phyloP scores from a whole-genome alignment of 768 basidiomycete species.

The Hypholoma sublateritium region DNA sequence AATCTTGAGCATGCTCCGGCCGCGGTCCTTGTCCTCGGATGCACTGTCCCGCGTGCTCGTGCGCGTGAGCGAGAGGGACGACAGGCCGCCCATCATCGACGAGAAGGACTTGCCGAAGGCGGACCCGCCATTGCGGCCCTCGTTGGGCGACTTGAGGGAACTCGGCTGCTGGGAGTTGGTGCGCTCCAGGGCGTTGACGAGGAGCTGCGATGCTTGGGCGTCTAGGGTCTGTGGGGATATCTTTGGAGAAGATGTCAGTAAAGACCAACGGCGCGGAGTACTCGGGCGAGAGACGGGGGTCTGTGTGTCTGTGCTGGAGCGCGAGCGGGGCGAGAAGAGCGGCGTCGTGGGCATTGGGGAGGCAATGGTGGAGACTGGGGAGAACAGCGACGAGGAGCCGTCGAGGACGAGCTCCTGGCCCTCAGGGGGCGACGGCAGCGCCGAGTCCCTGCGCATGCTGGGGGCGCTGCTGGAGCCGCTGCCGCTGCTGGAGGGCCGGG shows the following conservation, averaged over 20 bases:
- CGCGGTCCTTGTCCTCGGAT: slow-evolving; percentile 51
- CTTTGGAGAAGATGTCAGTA: slow-evolving; percentile 32
- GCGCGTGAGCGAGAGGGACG: slow-evolving; percentile 62
- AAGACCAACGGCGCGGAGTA: slow-evolving; percentile 33
- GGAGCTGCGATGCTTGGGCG: slow-evolving; percentile 44
- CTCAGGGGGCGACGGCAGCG: slow-evolving; percentile 27
- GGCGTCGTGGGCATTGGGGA: slow-evolving; percentile 11
- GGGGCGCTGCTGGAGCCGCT: slow-evolving; percentile 5
- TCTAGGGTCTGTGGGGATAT: slow-evolving; percentile 39
- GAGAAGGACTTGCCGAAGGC: slow-evolving; percentile 68
- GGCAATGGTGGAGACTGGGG: slow-evolving; percentile 15
- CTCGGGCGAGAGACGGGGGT: slow-evolving; percentile 27
- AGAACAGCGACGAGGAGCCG: not conserved
- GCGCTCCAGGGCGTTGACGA: slow-evolving; percentile 52
- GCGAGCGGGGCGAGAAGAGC: slow-evolving; percentile 12
- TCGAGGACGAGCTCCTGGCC: slow-evolving; percentile 23
- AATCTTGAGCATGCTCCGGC: slow-evolving; percentile 46
- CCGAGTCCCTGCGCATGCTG: slow-evolving; percentile 11
- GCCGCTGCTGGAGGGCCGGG: slow-evolving; percentile 24
- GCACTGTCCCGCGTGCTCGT: slow-evolving; percentile 42
- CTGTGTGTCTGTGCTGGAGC: slow-evolving; percentile 22
- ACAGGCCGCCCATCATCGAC: slow-evolving; percentile 70
- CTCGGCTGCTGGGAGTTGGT: slow-evolving; percentile 28
- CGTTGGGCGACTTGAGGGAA: slow-evolving; percentile 31
- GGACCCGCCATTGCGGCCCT: slow-evolving; percentile 35